Percentiles rank a stretch among this genome's conserved stretches.
phyloP scores from a whole-genome alignment of 176 grass and related monocot species.

The Thalia dealbata region DNA sequence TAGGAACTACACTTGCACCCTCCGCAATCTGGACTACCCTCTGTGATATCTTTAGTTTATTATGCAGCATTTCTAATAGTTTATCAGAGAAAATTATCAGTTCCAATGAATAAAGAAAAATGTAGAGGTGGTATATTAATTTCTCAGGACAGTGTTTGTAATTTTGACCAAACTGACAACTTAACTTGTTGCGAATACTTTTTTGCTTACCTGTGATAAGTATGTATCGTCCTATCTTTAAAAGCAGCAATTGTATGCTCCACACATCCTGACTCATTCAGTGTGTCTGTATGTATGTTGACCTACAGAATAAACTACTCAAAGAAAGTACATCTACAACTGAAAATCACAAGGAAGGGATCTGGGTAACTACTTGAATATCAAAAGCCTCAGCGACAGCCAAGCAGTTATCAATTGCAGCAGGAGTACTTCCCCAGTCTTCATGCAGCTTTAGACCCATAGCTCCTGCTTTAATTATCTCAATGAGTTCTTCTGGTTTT shows the following conservation, averaged over 20 bases:
- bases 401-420: constrained; percentile 82
- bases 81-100: not conserved
- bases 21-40: not conserved
- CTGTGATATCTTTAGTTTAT: not conserved
- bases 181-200: not conserved
- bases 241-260: constrained; percentile 94
- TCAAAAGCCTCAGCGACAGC: constrained; percentile 79
- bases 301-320: constrained; percentile 45
- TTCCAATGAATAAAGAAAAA: not conserved
- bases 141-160: no score
- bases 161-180: not conserved
- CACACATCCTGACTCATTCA: constrained; percentile 95
- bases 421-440: constrained; percentile 94
- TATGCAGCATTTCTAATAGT: not conserved
- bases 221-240: constrained; percentile 89
- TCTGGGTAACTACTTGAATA: constrained; percentile 44
- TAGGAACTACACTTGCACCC: not conserved
- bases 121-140: not conserved
- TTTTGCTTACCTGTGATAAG: constrained; percentile 82
- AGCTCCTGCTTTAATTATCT: constrained; percentile 83
- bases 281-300: constrained; percentile 94
- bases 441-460: constrained; percentile 96
- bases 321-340: constrained; percentile 14
- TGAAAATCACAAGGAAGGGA: constrained; percentile 1
- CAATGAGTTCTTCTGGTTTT: constrained; percentile 74